phyloP scores from a whole-genome alignment of 352 stramenopile genomes.

The Pythium angustatum region DNA sequence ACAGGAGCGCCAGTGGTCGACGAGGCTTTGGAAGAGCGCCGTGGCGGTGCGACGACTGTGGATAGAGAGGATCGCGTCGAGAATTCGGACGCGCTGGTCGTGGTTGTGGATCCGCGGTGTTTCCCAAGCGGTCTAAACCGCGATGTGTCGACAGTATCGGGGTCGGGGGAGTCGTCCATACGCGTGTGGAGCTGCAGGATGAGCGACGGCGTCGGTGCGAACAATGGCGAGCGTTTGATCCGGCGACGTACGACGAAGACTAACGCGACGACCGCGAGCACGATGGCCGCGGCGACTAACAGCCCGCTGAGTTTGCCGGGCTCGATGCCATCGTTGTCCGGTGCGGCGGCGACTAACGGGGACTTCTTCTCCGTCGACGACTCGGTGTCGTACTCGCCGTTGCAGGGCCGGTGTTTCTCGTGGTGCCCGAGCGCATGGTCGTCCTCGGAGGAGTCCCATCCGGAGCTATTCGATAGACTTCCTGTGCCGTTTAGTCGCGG shows the following conservation, averaged over 20 bases:
- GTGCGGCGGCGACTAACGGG: neutral
- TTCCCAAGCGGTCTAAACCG: constrained; percentile 3
- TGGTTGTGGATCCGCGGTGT: constrained; percentile 8
- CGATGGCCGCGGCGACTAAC: neutral
- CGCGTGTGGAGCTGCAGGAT: constrained; percentile 6
- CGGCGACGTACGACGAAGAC: neutral
- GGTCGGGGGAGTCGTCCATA: constrained; percentile 1
- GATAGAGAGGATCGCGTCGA: neutral
- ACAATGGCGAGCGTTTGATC: neutral
- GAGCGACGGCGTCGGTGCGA: constrained; percentile 17
- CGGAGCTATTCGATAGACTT: neutral
- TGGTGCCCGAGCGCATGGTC: neutral
- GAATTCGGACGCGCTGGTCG: constrained; percentile 4
- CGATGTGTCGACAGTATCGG: neutral
- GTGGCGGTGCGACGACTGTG: neutral
- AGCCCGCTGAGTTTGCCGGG: neutral
- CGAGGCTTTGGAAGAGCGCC: constrained; percentile 5
- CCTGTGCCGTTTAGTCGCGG: neutral
- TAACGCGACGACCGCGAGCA: neutral
- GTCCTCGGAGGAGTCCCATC: neutral
- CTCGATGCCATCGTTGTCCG: constrained; percentile 20
- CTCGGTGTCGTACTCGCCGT: neutral
- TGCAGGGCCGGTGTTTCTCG: neutral
- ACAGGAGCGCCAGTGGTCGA: neutral
- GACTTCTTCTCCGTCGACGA: too few species aligned